Base-by-base conservation (phyloP, 139 green algal genomes). In the Coelastrella sp. region DNA sequence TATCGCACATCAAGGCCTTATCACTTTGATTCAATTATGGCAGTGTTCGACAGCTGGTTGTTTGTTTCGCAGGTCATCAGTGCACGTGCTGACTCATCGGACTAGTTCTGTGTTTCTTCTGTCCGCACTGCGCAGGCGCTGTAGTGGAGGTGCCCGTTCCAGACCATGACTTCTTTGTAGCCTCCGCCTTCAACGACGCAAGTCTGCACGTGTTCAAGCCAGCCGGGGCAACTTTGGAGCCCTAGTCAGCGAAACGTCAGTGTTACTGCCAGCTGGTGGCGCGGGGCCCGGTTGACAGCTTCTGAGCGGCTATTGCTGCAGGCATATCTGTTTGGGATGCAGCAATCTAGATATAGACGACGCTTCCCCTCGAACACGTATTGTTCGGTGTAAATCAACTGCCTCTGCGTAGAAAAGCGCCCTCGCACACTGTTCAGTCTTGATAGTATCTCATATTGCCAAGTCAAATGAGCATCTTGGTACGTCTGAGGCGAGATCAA, bases 101-200 rank as follows among this genome's bases (percentile, higher is more conserved):
- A 61, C 12, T 80, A 27, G 15, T 81, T 12, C 12, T 70, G 65
- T 80, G 3, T 61, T 87, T 12, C 17, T 19, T 25, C n/a, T 59
- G 22, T 19, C 22, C 19, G 9, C 11, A 17, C 66, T 72, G 61
- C 57, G 70, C 87, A 90, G 91, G 88, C 7, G 14, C 56, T 14
- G 90, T 92, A 4, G 3, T n/a, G 27, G 91, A 93, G 76, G 15
- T 92, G 20, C 87, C 73, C 1, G 87, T 93, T 12, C 75, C 63
- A 8, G 87, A 91, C 56, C 63, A 78, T 24, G 27, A 74, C 74
- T 91, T 84, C 76, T 24, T 72, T n/a, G 87, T 92, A 59, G 70
- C 75, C 8, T 93, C 91, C 12, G 91, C 91, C 19, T 93, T 93
- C 87, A 93, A 93, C 76, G 87, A 93, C 74, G 82, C 76, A 60